Percentiles rank a stretch among this genome's conserved stretches.
Evolutionary conservation across 192 early-diverging fungal genomes (phyloP).

Genomic region (Gamsiella multidivaricata): DNA sequence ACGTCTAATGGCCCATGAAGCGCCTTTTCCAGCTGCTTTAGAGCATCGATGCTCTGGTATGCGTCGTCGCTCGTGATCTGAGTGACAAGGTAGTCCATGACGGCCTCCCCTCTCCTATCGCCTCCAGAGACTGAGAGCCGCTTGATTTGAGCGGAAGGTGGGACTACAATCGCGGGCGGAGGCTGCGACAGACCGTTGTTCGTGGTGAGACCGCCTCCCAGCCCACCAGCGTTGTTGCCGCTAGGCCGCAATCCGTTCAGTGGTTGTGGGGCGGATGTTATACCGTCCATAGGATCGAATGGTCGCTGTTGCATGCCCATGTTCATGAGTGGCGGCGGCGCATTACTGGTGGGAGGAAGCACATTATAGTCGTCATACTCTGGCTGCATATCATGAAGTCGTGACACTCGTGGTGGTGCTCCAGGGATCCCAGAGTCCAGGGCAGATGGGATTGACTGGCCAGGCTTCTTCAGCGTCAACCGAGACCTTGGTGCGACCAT

Average conservation of each 20-base stretch:
- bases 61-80: constrained; percentile 75
- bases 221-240: constrained; percentile 50
- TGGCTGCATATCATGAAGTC: constrained; percentile 42
- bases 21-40: constrained; percentile 79
- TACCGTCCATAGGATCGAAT: constrained; percentile 54
- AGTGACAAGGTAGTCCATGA: constrained; percentile 74
- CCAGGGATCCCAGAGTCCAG: constrained; percentile 24
- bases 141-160: constrained; percentile 47
- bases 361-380: constrained; percentile 19
- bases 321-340: background rate
- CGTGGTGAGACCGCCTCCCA: constrained; percentile 23
- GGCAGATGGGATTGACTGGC: constrained; percentile 26
- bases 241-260: constrained; percentile 30
- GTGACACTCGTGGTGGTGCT: constrained; percentile 28
- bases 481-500: constrained; percentile 44
- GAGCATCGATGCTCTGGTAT: constrained; percentile 74
- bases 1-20: constrained; percentile 63
- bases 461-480: constrained; percentile 50
- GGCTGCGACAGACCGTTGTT: constrained; percentile 10
- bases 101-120: constrained; percentile 54
- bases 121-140: constrained; percentile 43
- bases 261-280: constrained; percentile 23
- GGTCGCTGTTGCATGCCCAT: constrained; percentile 33
- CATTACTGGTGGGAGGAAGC: background rate
- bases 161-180: constrained; percentile 30